A percentile compares a stretch with the other conserved stretches of the same genome.
Evolutionary conservation across 148 eudicot species (phyloP).

Genomic region (Fagopyrum tataricum): DNA sequence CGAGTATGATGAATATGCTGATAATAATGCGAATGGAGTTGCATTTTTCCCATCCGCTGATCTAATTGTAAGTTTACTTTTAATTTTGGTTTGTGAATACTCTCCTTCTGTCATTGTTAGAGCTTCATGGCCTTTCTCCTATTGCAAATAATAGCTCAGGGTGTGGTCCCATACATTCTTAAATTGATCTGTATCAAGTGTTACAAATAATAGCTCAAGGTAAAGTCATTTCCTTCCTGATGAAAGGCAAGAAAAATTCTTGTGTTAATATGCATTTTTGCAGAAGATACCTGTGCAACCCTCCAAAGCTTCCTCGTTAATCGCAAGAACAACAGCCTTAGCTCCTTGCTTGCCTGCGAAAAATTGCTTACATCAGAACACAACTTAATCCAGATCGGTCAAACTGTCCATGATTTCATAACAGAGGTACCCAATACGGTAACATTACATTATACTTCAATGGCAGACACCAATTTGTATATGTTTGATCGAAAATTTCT

Average conservation of each 20-base stretch:
- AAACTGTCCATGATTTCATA: slow-evolving; percentile 31
- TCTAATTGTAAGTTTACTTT: slow-evolving; percentile 13
- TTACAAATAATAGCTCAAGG: too few relatives aligned
- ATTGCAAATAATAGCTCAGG: neutral
- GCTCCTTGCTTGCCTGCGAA: slow-evolving; percentile 27
- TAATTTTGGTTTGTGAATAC: neutral
- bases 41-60: slow-evolving; percentile 16
- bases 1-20: too few relatives aligned
- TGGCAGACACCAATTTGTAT: neutral
- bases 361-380: slow-evolving; percentile 18
- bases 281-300: slow-evolving; percentile 40
- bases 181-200: too few relatives aligned
- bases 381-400: slow-evolving; percentile 25
- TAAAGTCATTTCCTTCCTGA: too few relatives aligned
- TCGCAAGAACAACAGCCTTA: slow-evolving; percentile 27
- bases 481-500: neutral
- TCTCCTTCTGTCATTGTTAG: neutral
- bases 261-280: slow-evolving; percentile 48
- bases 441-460: neutral
- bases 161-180: neutral
- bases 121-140: neutral
- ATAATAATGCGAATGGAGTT: slow-evolving; percentile 12
- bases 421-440: slow-evolving; percentile 19
- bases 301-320: slow-evolving; percentile 31
- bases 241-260: slow-evolving; percentile 20